A percentile compares a stretch with the other conserved stretches of the same genome.
phyloP scores from a whole-genome alignment of 495 filamentous ascomycete genomes.

The Penicillium ucsense region DNA sequence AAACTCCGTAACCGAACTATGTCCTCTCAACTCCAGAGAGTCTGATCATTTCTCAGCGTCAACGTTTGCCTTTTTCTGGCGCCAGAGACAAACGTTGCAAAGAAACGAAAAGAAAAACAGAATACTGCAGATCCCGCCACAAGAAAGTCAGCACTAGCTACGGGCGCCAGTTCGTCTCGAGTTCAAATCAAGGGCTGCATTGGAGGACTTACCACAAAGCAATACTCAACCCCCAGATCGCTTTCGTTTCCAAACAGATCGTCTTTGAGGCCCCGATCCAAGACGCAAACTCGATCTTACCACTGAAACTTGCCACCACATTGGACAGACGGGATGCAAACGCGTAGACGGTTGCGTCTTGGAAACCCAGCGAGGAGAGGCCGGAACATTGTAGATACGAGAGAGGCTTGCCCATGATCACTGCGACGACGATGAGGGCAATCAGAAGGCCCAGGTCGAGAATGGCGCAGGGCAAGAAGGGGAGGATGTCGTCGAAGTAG shows the following conservation, averaged over 20 bases:
- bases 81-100: slow-evolving; percentile 50
- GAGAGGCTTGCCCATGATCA: slow-evolving; percentile 71
- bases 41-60: slow-evolving; percentile 14
- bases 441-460: slow-evolving; percentile 59
- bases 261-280: slow-evolving; percentile 58
- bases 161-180: not conserved
- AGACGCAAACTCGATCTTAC: slow-evolving; percentile 41
- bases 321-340: slow-evolving; percentile 35
- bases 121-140: slow-evolving; percentile 32
- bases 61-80: slow-evolving; percentile 33
- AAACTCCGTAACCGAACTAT: no score
- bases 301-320: slow-evolving; percentile 29
- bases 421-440: slow-evolving; percentile 59
- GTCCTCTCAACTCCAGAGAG: no score
- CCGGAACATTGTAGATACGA: slow-evolving; percentile 64
- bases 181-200: not conserved
- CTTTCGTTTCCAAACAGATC: slow-evolving; percentile 79
- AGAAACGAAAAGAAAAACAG: slow-evolving; percentile 59
- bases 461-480: slow-evolving; percentile 55
- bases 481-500: slow-evolving; percentile 65
- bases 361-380: slow-evolving; percentile 30
- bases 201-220: slow-evolving; percentile 51
- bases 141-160: slow-evolving; percentile 1
- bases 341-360: slow-evolving; percentile 31
- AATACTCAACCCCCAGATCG: slow-evolving; percentile 82